Conservation (phyloP, 768 basidiomycete species). For the Obba rivulosa region DNA sequence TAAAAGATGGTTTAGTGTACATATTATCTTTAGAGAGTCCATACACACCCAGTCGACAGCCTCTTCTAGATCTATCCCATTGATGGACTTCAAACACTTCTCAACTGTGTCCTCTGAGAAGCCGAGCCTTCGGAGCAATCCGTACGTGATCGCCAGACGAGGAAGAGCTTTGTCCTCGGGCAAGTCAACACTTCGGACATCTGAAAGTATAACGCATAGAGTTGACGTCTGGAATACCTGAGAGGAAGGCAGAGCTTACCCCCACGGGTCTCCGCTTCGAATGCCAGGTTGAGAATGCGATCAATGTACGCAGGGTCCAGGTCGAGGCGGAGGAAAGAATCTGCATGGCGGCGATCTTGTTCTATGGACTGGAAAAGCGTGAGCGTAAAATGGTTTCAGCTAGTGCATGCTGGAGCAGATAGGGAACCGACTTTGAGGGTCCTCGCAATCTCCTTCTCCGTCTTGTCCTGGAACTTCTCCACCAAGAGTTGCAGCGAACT, state of each 20-base stretch:
- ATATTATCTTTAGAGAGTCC: background rate
- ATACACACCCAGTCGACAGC: conserved; percentile 83
- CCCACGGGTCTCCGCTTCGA: conserved; percentile 28
- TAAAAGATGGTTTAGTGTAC: conserved; percentile 22
- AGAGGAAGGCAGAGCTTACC: conserved; percentile 17
- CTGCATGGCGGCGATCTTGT: conserved; percentile 71
- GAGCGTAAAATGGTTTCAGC: background rate
- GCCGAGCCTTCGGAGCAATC: conserved; percentile 72
- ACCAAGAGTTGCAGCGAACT: conserved; percentile 64
- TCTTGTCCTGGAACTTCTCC: conserved; percentile 82
- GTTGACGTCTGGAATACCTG: no score
- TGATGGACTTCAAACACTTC: conserved; percentile 62
- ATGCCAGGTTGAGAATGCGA: conserved; percentile 50
- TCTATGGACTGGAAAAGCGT: conserved; percentile 64
- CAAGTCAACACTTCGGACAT: conserved; percentile 39
- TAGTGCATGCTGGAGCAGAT: background rate
- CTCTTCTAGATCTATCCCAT: conserved; percentile 75
- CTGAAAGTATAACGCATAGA: conserved; percentile 12
- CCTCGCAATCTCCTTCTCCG: conserved; percentile 76
- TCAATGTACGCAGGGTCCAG: conserved; percentile 55
- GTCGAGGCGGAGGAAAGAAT: conserved; percentile 54
- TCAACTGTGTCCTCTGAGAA: conserved; percentile 65
- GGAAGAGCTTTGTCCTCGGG: conserved; percentile 66
- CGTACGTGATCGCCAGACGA: conserved; percentile 75
- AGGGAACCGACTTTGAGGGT: conserved; percentile 54